A percentile compares a stretch with the other conserved stretches of the same genome.
Conservation (phyloP, 371 early-diverging fungal genomes). For the Batrachochytrium dendrobatidis region DNA sequence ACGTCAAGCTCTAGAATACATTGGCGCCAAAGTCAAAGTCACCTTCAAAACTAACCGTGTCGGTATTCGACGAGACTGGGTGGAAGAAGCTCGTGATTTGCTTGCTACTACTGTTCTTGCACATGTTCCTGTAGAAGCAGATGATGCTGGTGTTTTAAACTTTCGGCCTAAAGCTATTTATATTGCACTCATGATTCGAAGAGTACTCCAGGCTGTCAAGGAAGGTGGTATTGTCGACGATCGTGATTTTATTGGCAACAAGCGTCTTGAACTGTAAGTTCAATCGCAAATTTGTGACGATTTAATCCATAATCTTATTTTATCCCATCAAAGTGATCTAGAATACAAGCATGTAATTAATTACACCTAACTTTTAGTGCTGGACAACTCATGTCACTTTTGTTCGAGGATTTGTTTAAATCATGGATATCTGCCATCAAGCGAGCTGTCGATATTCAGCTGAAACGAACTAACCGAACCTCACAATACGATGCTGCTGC, state of each 20-base stretch:
- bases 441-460: conserved; percentile 63
- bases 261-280: conserved; percentile 93
- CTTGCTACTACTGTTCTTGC: conserved; percentile 90
- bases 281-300: neutral
- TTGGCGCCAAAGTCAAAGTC: conserved; percentile 63
- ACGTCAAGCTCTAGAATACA: conserved; percentile 86
- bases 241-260: conserved; percentile 99
- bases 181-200: conserved; percentile 96
- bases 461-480: conserved; percentile 89
- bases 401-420: conserved; percentile 99
- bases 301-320: conserved; percentile 3
- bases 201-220: conserved; percentile 82
- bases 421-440: conserved; percentile 71
- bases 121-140: conserved; percentile 85
- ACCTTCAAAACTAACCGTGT: conserved; percentile 15
- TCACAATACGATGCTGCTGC: conserved; percentile 92
- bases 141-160: conserved; percentile 54
- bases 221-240: conserved; percentile 89
- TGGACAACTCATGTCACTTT: conserved; percentile 93
- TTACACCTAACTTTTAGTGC: conserved; percentile 68
- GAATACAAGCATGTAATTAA: too few relatives aligned
- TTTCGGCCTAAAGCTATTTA: conserved; percentile 94
- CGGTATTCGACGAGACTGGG: conserved; percentile 28
- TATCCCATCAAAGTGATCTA: conserved; percentile 6
- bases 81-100: conserved; percentile 90